phyloP scores from a whole-genome alignment of 352 stramenopile genomes.

The Pythium sp. region DNA sequence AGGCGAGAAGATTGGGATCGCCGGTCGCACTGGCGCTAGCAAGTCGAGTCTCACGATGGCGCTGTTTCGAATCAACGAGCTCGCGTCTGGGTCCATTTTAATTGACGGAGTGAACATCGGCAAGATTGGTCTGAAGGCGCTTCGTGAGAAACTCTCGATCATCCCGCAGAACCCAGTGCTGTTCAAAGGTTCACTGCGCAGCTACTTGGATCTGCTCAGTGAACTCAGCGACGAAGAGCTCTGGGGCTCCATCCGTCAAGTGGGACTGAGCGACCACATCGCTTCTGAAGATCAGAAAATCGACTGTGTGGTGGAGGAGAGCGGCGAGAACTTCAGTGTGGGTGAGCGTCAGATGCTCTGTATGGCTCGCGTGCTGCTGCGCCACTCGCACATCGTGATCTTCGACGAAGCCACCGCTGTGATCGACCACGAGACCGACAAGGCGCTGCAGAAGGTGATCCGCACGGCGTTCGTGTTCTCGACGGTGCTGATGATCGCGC shows the following conservation, averaged over 20 bases:
- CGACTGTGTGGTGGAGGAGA: conserved; percentile 48
- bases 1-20: conserved; percentile 82
- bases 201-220: conserved; percentile 86
- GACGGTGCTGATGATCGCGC: too few relatives aligned
- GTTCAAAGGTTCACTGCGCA: conserved; percentile 82
- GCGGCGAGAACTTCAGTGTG: conserved; percentile 18
- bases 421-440: neutral
- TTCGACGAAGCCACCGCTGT: conserved; percentile 54
- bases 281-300: conserved; percentile 35
- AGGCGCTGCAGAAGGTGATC: too few relatives aligned
- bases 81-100: conserved; percentile 69
- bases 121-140: conserved; percentile 64
- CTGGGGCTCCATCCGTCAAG: conserved; percentile 34
- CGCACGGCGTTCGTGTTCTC: too few relatives aligned
- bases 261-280: conserved; percentile 42
- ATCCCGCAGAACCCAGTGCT: conserved; percentile 92
- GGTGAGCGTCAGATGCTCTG: conserved; percentile 91
- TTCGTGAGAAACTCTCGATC: conserved; percentile 75
- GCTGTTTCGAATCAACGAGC: conserved; percentile 28
- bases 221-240: conserved; percentile 67
- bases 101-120: conserved; percentile 84
- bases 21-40: conserved; percentile 23
- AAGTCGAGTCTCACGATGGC: neutral
- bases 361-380: conserved; percentile 84
- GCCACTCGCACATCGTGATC: conserved; percentile 57